Evolutionary conservation across 768 basidiomycete genomes (phyloP), one percentile per base, ranked within the genome.

Genomic region (Tulasnella sp.): DNA sequence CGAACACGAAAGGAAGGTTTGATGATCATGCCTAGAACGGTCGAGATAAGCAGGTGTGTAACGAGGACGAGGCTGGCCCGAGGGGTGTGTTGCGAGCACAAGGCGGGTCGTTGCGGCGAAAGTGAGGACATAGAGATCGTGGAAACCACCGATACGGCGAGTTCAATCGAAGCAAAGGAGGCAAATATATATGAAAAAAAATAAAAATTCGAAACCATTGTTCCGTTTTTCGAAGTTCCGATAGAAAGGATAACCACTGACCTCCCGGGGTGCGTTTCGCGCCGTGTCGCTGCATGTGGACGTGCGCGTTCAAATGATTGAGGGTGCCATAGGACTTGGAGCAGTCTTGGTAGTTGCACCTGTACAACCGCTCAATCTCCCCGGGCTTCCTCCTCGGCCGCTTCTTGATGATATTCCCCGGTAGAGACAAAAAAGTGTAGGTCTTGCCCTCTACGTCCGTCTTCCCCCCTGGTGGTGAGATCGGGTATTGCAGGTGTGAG

Each of bases 251-350:
- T 19, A 49, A 25, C 68, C 21, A 73, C 87, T 72, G 66, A 94
- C 94, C 93, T 58, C 80, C 81, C 11, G 94, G 94, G 69, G 81
- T 85, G 57, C 93, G 80, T 73, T 94, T 97, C 15, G 76, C 58
- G 44, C 94, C 94, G 69, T 99, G 94, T 71, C 88, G 88, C 71
- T 97, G 94, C 89, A 96, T 96, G n/a, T 84, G 86, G 59, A 97
- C 91, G 70, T 99, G 94, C 29, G 92, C 92, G 69, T 99, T 99
- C 62, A 99, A 77, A 71, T 99, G 94, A 69, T 99, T 97, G 50
- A 97, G 76, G 3, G 92, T 96, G 29, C 92, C 92, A 67, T 94
- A 96, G 25, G 87, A 78, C 73, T 94, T 94, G 57, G 81, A 76
- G 67, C 78, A 80, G 21, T 67, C 71, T 24, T 68, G 64, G 56